Base-by-base conservation (phyloP, 495 filamentous ascomycete genomes). In the Evansstolkia leycettana region DNA sequence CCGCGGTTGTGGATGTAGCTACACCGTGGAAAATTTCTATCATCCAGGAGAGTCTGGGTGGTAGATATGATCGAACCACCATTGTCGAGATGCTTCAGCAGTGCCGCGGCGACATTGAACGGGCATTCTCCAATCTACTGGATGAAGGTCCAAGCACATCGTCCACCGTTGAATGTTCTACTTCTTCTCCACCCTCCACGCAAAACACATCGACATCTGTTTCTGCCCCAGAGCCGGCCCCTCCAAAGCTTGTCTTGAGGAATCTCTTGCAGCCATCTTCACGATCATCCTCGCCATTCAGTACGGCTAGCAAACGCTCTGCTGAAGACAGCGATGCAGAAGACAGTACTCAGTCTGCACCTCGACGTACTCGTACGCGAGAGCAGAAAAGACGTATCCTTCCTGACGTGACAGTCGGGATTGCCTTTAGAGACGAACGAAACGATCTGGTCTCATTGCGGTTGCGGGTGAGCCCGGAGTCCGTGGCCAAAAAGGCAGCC, bases 21-120 rank as follows among this genome's bases (percentile, higher is more conserved):
- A 55, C 61, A 29, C 68, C 71, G 6, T 82, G 76, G 77, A 79
- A 78, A 54, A 68, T 80, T 26, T 64, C 76, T 11, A 57, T 58
- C 2, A 76, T 82, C 13, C 51, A 64, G 33, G 64, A 66, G 34
- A 69, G 71, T 7, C 57, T 82, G 15, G 73, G 75, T 10, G 69
- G 69, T 37, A 60, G 66, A 17, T 66, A 64, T 15, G 67, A 74
- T 41, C 64, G 67, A 10, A 61, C 50, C 5, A 62, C 66, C 14
- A 75, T 82, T 33, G 59, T 68, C 11, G 66, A 73, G 39, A 66
- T 68, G 37, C 59, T 82, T 15, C 63, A 78, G 39, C 62, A 73
- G 39, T 71, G 64, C 28, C 71, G 70, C 25, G 76, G 78, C 17
- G 68, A 78, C 48, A 58, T 81, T 20, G 63, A 80, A 45, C 49